Evolutionary conservation across 2,329 filamentous ascomycete genomes (phyloP), one percentile per base, ranked within the genome.

Genomic region (Aspergillus terreus): DNA sequence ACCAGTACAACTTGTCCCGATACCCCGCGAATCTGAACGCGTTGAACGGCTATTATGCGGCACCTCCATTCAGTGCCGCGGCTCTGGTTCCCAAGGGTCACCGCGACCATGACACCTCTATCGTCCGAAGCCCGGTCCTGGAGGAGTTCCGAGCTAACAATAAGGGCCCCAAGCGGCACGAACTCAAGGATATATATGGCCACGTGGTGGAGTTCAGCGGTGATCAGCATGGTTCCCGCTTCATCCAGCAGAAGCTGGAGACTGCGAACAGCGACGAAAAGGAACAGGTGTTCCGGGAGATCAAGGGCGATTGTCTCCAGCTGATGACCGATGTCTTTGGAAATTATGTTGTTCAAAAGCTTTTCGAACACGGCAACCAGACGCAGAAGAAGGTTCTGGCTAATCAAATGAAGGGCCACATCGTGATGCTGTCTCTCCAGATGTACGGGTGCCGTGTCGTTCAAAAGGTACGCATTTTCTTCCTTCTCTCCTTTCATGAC

Each of bases 301-400:
- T 99, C 43, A 82, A 88, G 61, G 82, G 85, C 1, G 94, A 99
- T 59, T 84, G 87, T 1, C 72, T 95, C 27, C 90, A 92, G 64
- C 76, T 99, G 44, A 96, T 96, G 90, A 92, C 87, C 43, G 94
- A 97, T 68, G 87, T 97, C 0, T 99, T 96, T 66, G 94, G 94
- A 49, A 99, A 99, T 70, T 99, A 97, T 66, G 94, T 99, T 33
- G 92, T 97, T 36, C 94, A 99, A 66, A 97, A 96, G 69, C 86
- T 97, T 67, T 96, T 97, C 56, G 92, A 97, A 68, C 90, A 97
- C 68, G 92, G 94, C 36, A 95, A 90, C 60, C 92, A 96, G 71
- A 82, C 86, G 0, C 94, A 99, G 74, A 99, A 99, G 76, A 91
- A 87, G 70, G 80, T 88, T 2, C 73, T 99, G 40, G 91, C 90